Percentiles rank a stretch among this genome's conserved stretches.
Conservation (phyloP, 1,284 basidiomycete species). For the Ustilago esculenta region DNA sequence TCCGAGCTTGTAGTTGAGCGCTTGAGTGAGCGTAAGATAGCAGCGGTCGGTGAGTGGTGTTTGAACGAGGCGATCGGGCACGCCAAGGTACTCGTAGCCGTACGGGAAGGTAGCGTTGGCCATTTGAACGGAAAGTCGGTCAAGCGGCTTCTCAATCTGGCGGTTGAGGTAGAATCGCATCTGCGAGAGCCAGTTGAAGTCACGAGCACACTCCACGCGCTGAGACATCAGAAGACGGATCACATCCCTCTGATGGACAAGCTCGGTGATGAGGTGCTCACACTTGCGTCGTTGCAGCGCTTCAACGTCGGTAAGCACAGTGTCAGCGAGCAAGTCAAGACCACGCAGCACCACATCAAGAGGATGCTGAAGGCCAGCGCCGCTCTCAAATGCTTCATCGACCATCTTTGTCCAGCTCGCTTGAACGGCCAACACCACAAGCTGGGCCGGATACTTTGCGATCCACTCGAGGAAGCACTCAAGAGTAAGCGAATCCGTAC, state of each 20-base stretch:
- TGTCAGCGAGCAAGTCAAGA: constrained; percentile 91
- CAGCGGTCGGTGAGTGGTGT: constrained; percentile 98
- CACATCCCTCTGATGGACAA: constrained; percentile 97
- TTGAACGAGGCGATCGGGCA: constrained; percentile 95
- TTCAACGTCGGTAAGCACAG: constrained; percentile 87
- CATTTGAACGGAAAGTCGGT: constrained; percentile 78
- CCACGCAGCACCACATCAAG: constrained; percentile 82
- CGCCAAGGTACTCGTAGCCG: constrained; percentile 98
- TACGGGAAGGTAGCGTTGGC: constrained; percentile 95
- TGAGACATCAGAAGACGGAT: constrained; percentile 81
- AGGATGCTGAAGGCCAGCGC: constrained; percentile 74
- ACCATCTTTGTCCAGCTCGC: constrained; percentile 91
- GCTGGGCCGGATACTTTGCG: constrained; percentile 90
- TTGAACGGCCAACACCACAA: constrained; percentile 92
- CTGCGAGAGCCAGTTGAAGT: constrained; percentile 94
- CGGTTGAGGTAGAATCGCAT: constrained; percentile 95
- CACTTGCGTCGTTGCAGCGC: constrained; percentile 93
- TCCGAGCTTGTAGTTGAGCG: constrained; percentile 90
- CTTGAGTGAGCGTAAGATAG: constrained; percentile 95
- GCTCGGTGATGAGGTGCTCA: constrained; percentile 98
- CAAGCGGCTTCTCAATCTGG: constrained; percentile 76
- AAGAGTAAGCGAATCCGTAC: constrained; percentile 69
- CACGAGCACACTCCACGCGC: constrained; percentile 74
- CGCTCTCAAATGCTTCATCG: constrained; percentile 76
- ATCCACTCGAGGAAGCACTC: constrained; percentile 87